Conservation (phyloP, 768 basidiomycete species). For the Termitomyces sp. region DNA sequence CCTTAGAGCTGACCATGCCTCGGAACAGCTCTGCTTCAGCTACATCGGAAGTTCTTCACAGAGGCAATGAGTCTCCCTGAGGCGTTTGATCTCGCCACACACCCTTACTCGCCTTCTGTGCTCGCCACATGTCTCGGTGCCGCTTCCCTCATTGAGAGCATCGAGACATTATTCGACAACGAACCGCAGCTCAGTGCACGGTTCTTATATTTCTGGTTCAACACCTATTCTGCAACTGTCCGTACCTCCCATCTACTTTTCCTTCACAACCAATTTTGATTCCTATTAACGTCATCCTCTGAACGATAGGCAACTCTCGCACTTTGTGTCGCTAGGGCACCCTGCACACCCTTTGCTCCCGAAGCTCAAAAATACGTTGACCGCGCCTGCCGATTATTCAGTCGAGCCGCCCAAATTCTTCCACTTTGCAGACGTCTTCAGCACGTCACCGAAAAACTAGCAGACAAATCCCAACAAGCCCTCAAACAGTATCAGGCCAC, state of each 20-base stretch:
- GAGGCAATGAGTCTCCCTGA: slow-evolving; percentile 53
- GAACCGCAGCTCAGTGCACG: slow-evolving; percentile 59
- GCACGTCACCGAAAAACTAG: slow-evolving; percentile 33
- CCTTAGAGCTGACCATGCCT: not conserved
- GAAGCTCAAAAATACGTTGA: slow-evolving; percentile 60
- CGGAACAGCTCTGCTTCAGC: slow-evolving; percentile 53
- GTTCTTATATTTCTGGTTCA: slow-evolving; percentile 72
- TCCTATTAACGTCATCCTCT: not conserved
- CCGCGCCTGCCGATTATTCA: slow-evolving; percentile 50
- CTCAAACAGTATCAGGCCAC: slow-evolving; percentile 30
- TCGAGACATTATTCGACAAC: slow-evolving; percentile 50
- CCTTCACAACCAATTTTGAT: not conserved
- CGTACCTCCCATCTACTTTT: slow-evolving; percentile 19
- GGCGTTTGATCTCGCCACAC: slow-evolving; percentile 46
- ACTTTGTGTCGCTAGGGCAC: slow-evolving; percentile 58
- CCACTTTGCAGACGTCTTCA: slow-evolving; percentile 53
- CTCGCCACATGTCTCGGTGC: slow-evolving; percentile 63
- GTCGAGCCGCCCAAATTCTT: slow-evolving; percentile 50
- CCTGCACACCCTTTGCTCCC: slow-evolving; percentile 49
- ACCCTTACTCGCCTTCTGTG: slow-evolving; percentile 64
- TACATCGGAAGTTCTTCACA: slow-evolving; percentile 65
- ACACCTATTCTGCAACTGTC: slow-evolving; percentile 68
- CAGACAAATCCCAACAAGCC: slow-evolving; percentile 42
- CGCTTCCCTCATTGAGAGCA: slow-evolving; percentile 49
- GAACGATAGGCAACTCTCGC: slow-evolving; percentile 52